phyloP scores from a whole-genome alignment of 2,329 filamentous ascomycete species.

The Sporothrix luriei region DNA sequence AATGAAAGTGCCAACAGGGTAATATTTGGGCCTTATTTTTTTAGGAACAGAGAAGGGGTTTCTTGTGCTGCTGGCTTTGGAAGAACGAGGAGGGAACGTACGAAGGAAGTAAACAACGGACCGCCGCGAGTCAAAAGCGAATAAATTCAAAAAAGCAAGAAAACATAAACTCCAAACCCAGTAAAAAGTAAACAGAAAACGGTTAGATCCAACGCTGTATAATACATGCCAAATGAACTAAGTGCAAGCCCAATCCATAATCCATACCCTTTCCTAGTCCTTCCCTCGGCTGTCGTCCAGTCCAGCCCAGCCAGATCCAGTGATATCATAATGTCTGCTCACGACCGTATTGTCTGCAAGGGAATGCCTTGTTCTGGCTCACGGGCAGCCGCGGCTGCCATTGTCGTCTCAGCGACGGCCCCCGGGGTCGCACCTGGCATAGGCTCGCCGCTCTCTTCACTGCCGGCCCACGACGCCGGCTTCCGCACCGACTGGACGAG shows the following conservation, averaged over 20 bases:
- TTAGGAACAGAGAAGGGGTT: background rate
- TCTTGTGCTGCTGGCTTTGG: background rate
- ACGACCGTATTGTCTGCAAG: background rate
- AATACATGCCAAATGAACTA: background rate
- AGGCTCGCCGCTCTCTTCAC: background rate
- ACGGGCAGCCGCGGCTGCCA: background rate
- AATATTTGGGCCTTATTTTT: background rate
- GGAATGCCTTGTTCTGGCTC: background rate
- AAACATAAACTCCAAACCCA: background rate
- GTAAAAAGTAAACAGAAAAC: background rate
- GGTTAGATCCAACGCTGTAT: background rate
- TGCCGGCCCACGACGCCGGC: background rate
- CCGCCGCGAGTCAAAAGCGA: background rate
- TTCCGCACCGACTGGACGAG: slow-evolving; percentile 33
- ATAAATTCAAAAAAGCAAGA: background rate
- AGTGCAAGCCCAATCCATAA: background rate
- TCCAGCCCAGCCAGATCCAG: background rate
- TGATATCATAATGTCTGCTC: background rate
- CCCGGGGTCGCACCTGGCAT: background rate
- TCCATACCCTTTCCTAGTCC: background rate
- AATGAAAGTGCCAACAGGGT: background rate
- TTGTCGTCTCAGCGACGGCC: background rate
- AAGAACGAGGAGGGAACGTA: background rate
- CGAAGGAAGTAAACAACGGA: no score
- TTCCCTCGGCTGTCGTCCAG: background rate